phyloP scores from a whole-genome alignment of 2,329 filamentous ascomycete species.

The Rhynchosporium graminicola region DNA sequence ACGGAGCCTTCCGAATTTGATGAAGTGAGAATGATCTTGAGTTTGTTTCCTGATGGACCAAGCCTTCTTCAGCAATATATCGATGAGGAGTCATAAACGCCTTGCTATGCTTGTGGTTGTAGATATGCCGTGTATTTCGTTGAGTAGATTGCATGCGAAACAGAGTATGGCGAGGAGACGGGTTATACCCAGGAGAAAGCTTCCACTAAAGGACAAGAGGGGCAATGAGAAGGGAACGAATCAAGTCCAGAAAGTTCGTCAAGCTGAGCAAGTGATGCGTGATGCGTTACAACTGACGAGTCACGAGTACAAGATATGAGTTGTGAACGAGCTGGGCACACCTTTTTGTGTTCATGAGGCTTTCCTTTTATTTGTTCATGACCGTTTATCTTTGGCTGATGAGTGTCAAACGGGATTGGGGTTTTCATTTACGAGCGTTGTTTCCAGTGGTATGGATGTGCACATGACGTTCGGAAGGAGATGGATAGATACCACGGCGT shows the following conservation, averaged over 20 bases:
- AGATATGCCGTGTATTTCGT: background rate
- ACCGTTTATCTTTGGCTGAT: background rate
- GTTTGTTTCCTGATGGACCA: constrained; percentile 19
- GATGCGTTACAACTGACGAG: background rate
- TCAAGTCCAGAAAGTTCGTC: background rate
- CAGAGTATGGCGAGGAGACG: background rate
- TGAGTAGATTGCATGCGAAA: background rate
- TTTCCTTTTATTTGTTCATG: background rate
- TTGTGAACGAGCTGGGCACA: background rate
- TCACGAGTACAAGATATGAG: constrained; percentile 9
- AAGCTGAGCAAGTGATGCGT: background rate
- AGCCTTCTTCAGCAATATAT: constrained; percentile 27
- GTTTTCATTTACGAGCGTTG: no score
- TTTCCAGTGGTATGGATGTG: no score
- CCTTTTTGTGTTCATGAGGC: background rate
- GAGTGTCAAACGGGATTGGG: background rate
- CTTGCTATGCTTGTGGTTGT: constrained; percentile 22
- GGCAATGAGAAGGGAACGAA: background rate
- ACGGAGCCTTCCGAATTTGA: constrained; percentile 2
- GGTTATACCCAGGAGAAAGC: background rate
- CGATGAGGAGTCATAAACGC: constrained; percentile 23
- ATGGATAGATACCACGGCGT: constrained; percentile 12
- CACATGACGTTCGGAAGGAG: no score
- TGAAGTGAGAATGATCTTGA: constrained; percentile 21
- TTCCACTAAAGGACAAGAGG: background rate